Evolutionary conservation across 2,329 filamentous ascomycete species (phyloP), one percentile per base, ranked within the genome.

Genomic region (Pseudopithomyces chartarum): DNA sequence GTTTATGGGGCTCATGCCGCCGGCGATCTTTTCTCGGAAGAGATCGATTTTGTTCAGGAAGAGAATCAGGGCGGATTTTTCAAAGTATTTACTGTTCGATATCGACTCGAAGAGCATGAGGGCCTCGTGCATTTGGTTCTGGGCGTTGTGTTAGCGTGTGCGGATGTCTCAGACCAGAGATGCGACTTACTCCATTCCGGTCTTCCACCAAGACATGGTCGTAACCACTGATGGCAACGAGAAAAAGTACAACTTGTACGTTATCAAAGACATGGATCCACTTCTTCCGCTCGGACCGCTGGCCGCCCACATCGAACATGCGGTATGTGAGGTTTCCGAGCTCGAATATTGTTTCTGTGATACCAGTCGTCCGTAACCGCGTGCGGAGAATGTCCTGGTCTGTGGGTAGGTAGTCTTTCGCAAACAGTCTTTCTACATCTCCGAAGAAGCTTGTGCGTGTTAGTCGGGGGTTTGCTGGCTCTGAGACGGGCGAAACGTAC

Each of bases 191-290:
- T 61, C 93, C 93, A 74, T 96, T 95, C 77, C 96, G 93, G 75
- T 98, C 94, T 79, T 98, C 94, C 3, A 97, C 92, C 47, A 98
- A 81, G 70, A 93, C 96, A 76, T 98, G 95, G 73, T 98, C 94
- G 76, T 97, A 98, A 57, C 94, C 94, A 62, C 92, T 97, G 67
- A 98, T 93, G 46, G 94, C 93, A 51, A 97, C 94, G 64, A 98
- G 85, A 79, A 98, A 98, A 39, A 98, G 82, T 52, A 98, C 83
- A 65, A 91, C 93, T 71, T 95, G 92, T 60, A 97, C 92, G 63
- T 95, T 95, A 75, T 97, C 92, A 73, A 97, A 97, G 73, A 92
- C 95, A 76, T 97, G 92, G 61, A 97, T 96, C 92, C 92, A 97
- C 82, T 97, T 97, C 84, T 96, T 96, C 60, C 92, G 89, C 78